These are phyloP conservation scores for Beta macrorhiza DNA, from an alignment of 179 eudicot species.

Conservation along the genomic window DNA sequence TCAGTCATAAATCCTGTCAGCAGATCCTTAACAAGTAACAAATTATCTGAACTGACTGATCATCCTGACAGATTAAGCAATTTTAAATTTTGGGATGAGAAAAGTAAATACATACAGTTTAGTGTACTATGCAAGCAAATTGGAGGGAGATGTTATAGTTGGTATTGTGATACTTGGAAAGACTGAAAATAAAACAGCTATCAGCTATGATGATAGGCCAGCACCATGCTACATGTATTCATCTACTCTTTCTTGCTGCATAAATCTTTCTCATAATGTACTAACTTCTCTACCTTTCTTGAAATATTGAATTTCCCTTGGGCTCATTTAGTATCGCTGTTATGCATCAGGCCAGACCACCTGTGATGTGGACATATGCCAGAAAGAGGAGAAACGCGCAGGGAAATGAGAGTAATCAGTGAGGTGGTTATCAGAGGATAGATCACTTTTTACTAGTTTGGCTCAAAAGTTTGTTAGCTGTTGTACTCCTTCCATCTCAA, in stretches of 20 bases:
- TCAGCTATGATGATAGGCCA: not conserved
- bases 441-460: too few relatives aligned
- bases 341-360: too few relatives aligned
- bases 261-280: too few relatives aligned
- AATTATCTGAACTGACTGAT: not conserved
- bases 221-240: not conserved
- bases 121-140: not conserved
- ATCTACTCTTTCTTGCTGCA: not conserved
- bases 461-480: too few relatives aligned
- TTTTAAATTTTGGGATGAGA: not conserved
- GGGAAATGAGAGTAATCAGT: too few relatives aligned
- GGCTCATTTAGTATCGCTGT: too few relatives aligned
- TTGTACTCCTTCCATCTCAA: too few relatives aligned
- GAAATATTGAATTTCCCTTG: not conserved
- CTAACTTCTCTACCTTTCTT: too few relatives aligned
- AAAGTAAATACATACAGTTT: not conserved
- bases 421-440: too few relatives aligned
- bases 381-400: too few relatives aligned
- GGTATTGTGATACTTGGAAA: not conserved
- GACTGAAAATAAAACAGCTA: not conserved
- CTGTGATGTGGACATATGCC: too few relatives aligned
- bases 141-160: not conserved
- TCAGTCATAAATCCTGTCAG: not conserved
- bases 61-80: not conserved
- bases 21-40: not conserved